Evolutionary conservation across 352 stramenopile genomes (phyloP).

Genomic region (Phytopythium litorale): DNA sequence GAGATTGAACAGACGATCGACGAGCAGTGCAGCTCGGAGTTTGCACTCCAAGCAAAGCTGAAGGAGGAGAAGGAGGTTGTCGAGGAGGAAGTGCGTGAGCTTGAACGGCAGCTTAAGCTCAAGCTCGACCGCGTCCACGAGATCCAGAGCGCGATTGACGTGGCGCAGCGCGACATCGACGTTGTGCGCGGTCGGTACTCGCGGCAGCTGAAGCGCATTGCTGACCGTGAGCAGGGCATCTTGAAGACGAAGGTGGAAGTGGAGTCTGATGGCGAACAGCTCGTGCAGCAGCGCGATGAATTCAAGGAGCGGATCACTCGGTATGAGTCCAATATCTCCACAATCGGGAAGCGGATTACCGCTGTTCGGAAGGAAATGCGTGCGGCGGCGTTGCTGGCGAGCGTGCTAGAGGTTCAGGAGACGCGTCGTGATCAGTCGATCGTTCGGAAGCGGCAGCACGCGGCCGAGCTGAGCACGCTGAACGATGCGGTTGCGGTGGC

Average conservation of each 20-base stretch:
- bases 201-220: constrained; percentile 76
- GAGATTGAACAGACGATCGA: constrained; percentile 81
- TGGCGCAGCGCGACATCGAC: constrained; percentile 73
- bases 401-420: constrained; percentile 73
- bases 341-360: constrained; percentile 58
- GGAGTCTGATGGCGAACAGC: constrained; percentile 55
- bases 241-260: constrained; percentile 73
- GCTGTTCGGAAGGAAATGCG: constrained; percentile 69
- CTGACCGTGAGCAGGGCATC: constrained; percentile 68
- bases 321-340: constrained; percentile 43
- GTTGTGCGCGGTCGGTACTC: constrained; percentile 68
- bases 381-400: constrained; percentile 50
- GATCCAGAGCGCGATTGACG: constrained; percentile 68
- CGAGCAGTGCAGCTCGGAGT: constrained; percentile 66
- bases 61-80: constrained; percentile 54
- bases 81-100: constrained; percentile 66
- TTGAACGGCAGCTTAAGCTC: constrained; percentile 62
- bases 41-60: constrained; percentile 43
- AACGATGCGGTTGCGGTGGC: constrained; percentile 65
- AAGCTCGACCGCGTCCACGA: constrained; percentile 50
- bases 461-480: constrained; percentile 60
- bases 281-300: constrained; percentile 48
- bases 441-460: constrained; percentile 73
- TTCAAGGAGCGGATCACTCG: constrained; percentile 53
- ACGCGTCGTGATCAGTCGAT: constrained; percentile 56